These are phyloP conservation scores for Vigna reflexopilosa DNA, from an alignment of 306 rosid genomes.

Conservation along the genomic window DNA sequence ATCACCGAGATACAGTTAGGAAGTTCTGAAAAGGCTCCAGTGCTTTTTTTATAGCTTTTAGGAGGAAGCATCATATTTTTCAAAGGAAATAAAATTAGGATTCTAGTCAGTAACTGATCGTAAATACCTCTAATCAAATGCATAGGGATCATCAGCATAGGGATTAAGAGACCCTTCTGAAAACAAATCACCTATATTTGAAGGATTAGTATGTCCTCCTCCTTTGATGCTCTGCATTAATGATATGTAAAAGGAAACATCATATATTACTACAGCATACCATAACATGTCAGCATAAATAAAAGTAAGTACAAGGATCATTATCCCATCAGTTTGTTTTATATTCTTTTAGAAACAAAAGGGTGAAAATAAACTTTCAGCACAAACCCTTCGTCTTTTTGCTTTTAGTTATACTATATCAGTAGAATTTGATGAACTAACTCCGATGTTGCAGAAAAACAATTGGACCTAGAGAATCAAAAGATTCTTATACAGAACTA, in stretches of 20 bases:
- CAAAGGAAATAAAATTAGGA: conserved; percentile 26
- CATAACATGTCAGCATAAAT: conserved; percentile 30
- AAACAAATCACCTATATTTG: conserved; percentile 91
- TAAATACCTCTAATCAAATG: conserved; percentile 88
- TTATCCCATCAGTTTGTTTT: conserved; percentile 13
- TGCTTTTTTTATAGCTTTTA: conserved; percentile 8
- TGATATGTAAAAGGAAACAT: conserved; percentile 1
- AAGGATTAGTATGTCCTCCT: conserved; percentile 61
- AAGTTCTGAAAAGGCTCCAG: conserved; percentile 5
- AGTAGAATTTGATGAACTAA: conserved; percentile 24
- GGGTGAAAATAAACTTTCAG: background rate
- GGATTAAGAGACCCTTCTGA: conserved; percentile 98
- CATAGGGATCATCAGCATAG: conserved; percentile 97
- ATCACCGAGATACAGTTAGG: conserved; percentile 8
- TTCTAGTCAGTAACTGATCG: conserved; percentile 17
- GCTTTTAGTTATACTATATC: conserved; percentile 10
- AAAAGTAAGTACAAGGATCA: conserved; percentile 17
- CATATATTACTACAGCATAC: background rate
- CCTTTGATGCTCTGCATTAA: conserved; percentile 63
- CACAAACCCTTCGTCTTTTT: conserved; percentile 13
- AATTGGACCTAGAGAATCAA: conserved; percentile 38
- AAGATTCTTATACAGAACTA: conserved; percentile 31
- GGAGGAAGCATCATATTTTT: conserved; percentile 23
- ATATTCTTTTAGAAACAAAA: conserved; percentile 15
- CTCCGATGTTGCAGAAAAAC: conserved; percentile 12